Percentiles rank a stretch among this genome's conserved stretches.
These are phyloP conservation scores for Linnemannia hyalina DNA, from an alignment of 192 early-diverging fungal species.

Conservation along the genomic window DNA sequence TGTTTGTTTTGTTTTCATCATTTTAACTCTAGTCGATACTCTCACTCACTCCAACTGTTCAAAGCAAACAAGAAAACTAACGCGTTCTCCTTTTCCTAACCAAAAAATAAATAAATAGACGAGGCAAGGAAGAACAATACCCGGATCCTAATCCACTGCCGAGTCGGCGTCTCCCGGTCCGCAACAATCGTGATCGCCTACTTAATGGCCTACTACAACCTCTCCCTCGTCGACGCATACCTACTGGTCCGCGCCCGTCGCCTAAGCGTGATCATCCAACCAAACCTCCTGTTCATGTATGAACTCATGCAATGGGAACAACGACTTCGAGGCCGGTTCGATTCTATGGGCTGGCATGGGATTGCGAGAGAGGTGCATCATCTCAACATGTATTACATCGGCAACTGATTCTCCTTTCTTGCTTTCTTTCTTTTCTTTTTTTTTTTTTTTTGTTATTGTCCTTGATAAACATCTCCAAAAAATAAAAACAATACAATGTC, in stretches of 20 bases:
- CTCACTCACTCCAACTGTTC: neutral
- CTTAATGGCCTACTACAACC: constrained; percentile 64
- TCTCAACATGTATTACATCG: constrained; percentile 70
- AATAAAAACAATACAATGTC: neutral
- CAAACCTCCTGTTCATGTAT: constrained; percentile 74
- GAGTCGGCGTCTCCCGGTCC: constrained; percentile 70
- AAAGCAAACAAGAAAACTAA: no score
- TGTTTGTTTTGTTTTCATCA: neutral
- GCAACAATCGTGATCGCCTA: constrained; percentile 72
- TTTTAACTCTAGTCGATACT: neutral
- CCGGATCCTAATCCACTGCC: constrained; percentile 67
- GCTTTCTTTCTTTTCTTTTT: neutral
- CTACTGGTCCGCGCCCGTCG: constrained; percentile 69
- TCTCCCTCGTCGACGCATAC: constrained; percentile 67
- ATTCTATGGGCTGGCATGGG: constrained; percentile 61
- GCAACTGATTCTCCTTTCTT: constrained; percentile 12
- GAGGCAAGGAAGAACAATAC: constrained; percentile 57
- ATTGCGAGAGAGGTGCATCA: constrained; percentile 65
- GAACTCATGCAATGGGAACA: constrained; percentile 74
- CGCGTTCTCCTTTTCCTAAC: neutral
- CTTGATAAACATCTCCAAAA: neutral
- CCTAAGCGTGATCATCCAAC: constrained; percentile 75
- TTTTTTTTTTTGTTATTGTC: no score
- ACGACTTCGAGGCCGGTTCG: constrained; percentile 50
- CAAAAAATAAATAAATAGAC: constrained; percentile 49